phyloP scores from a whole-genome alignment of 2,329 filamentous ascomycete species.

The Triangularia setosa region DNA sequence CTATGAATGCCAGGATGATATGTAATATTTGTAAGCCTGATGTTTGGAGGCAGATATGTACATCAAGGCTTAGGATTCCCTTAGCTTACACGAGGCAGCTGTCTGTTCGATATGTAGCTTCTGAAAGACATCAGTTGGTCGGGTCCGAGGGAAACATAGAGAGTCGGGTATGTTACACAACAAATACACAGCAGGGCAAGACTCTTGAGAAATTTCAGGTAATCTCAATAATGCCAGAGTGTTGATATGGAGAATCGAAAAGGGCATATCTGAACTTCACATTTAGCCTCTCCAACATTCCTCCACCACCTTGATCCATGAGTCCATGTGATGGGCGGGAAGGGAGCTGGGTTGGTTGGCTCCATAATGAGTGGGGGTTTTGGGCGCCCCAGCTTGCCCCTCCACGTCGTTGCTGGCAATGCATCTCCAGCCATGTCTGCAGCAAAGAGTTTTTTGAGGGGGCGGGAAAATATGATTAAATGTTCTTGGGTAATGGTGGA shows the following conservation, averaged over 20 bases:
- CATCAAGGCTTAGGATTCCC: neutral
- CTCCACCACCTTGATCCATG: neutral
- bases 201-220: too few species aligned
- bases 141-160: neutral
- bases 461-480: neutral
- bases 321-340: neutral
- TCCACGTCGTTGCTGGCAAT: neutral
- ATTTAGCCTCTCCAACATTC: neutral
- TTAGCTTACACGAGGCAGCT: neutral
- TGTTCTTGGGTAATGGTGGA: too few species aligned
- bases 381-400: neutral
- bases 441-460: neutral
- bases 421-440: neutral
- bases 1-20: neutral
- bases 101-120: neutral
- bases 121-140: neutral
- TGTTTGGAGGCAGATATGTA: neutral
- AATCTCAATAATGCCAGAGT: too few species aligned
- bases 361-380: neutral
- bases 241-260: too few species aligned
- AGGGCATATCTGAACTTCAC: neutral
- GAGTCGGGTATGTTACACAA: too few species aligned
- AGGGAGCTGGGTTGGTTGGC: neutral
- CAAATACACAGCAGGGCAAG: too few species aligned
- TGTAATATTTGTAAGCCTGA: neutral